These are phyloP conservation scores for Xylariaceae sp. DNA, from an alignment of 2,329 filamentous ascomycete species.

Conservation along the genomic window DNA sequence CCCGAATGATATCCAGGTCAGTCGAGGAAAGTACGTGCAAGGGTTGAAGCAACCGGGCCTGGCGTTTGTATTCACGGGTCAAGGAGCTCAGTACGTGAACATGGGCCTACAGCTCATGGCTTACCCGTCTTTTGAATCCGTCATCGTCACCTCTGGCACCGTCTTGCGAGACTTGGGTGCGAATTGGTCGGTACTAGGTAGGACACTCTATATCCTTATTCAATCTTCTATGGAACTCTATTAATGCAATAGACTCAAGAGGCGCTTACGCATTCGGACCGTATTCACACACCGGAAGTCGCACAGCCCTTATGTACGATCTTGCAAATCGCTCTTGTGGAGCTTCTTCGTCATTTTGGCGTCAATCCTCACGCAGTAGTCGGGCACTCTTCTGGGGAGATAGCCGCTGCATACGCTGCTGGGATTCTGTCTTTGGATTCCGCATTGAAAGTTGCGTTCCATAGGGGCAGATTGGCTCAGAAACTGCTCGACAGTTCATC, in stretches of 20 bases:
- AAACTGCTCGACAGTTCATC: neutral
- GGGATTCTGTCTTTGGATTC: slow-evolving; percentile 21
- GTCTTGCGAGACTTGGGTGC: slow-evolving; percentile 21
- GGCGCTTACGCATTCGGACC: slow-evolving; percentile 9
- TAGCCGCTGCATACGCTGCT: slow-evolving; percentile 35
- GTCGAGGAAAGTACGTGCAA: no score
- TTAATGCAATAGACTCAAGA: neutral
- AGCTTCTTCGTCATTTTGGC: slow-evolving; percentile 29
- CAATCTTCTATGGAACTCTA: slow-evolving; percentile 23
- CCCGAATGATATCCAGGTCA: slow-evolving; percentile 18
- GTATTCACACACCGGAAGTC: slow-evolving; percentile 28
- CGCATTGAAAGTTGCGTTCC: neutral
- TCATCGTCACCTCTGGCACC: slow-evolving; percentile 16
- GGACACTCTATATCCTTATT: no score
- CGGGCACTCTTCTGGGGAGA: slow-evolving; percentile 38
- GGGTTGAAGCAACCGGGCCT: no score
- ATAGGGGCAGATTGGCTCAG: neutral
- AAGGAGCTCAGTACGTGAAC: slow-evolving; percentile 18
- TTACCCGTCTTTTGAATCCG: slow-evolving; percentile 24
- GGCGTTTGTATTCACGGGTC: slow-evolving; percentile 32
- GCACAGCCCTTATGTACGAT: slow-evolving; percentile 33
- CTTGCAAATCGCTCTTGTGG: slow-evolving; percentile 36
- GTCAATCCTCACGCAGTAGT: slow-evolving; percentile 28
- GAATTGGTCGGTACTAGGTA: no score
- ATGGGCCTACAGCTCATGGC: slow-evolving; percentile 28